Base-by-base conservation (phyloP, 352 stramenopile genomes). In the Globisporangium mamillatum region DNA sequence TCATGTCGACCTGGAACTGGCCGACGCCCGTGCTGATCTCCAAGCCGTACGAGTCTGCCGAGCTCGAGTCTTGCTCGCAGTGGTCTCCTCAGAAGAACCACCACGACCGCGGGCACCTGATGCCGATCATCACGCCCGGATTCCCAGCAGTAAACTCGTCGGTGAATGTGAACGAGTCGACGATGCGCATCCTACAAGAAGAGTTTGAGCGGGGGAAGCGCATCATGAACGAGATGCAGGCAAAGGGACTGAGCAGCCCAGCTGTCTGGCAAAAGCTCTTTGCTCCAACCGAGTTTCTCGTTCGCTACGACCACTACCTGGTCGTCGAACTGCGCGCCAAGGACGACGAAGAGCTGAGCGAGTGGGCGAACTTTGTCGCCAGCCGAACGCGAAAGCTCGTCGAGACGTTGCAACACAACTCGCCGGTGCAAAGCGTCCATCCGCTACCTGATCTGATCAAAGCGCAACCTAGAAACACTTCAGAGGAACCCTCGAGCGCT, bases 111-210 rank as follows among this genome's bases (percentile, higher is more conserved):
- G 76, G 76, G 4, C 89, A 96, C 63, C 70, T 93, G 44, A 95
- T 96, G 89, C 89, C 87, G 44, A 95, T 96, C 67, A 89, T 96
- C 67, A 95, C 89, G 34, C 89, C 89, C 0, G 89, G 87, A 22
- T 96, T 90, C 64, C 87, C 89, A 7, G 78, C 84, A 4, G 82
- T 93, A 50, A 96, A 96, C 76, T 92, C 89, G 53, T 81, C 87
- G 1, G 84, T 93, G 24, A 95, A 94, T 64, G 89, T 96, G 9
- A 95, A 91, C 52, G 34, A 77, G 32, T 93, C 89, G 54, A 95
- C 89, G 12, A 66, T 93, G 29, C 74, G 74, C 18, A 88, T 96
- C 12, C 65, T 96, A 16, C 76, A 82, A 9, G 84, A 93, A 48
- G 89, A 96, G 66, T 88, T 95, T 62, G 75, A 74, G 3, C 86